Evolutionary conservation across 371 early-diverging fungal species (phyloP), one percentile per base, ranked within the genome.

Genomic region (Rhizomucor pusillus): DNA sequence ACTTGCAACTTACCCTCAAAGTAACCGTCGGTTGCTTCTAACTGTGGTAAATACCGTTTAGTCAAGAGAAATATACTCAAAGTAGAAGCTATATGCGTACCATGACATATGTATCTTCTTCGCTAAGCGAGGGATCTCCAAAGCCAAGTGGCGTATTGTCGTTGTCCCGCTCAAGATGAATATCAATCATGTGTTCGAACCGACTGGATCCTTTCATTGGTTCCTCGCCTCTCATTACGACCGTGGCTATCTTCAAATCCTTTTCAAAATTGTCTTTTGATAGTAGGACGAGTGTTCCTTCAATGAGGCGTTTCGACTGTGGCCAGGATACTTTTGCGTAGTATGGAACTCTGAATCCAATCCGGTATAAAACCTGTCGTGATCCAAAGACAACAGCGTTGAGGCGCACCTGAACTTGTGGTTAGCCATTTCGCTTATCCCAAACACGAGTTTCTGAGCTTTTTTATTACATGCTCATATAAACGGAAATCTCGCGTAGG

Each of bases 161-260:
- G 46, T 69, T 67, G 23, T 77, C 77, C 18, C 64, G 49, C 43
- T 78, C 78, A n/a, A 78, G 50, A 23, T 55, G 65, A 14, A 85
- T 56, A 47, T 82, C 81, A n/a, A 85, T 65, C 58, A 80, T 50
- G 16, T 79, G 69, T 37, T 83, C 79, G 29, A 69, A 75, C 7
- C 73, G 60, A 34, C 67, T 71, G 25, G 69, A 57, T 3, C 74
- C 72, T 13, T 46, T 55, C 63, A 84, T 63, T 1, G 74, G 75
- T 13, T 75, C 71, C 1, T 73, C 63, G 19, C 80, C 78, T 46
- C 87, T 65, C n/a, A 79, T 68, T 6, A 79, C 69, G 4, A 88
- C 76, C 0, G 81, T 82, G 0, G 81, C 88, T 33, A 88, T 61
- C 18, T 81, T 75, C 29, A 82, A 67, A 47, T 79, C 75, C 1